These are phyloP conservation scores for Citrus unshiu DNA, from an alignment of 345 rosid species.

Conservation along the genomic window DNA sequence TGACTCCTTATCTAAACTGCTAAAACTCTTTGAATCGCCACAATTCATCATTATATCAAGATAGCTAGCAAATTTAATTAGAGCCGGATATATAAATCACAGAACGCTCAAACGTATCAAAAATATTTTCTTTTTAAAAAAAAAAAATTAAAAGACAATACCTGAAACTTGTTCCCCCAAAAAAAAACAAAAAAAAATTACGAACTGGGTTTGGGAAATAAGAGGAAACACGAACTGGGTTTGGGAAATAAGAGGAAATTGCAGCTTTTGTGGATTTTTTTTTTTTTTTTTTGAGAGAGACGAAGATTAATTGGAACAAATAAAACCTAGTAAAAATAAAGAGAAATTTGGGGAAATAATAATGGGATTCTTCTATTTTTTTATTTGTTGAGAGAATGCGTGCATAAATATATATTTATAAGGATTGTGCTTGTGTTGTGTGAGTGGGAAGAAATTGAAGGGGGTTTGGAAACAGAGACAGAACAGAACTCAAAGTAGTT, in stretches of 20 bases:
- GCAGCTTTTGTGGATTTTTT: neutral
- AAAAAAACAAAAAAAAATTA: neutral
- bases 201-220: neutral
- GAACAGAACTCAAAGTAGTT: too few relatives aligned
- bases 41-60: slow-evolving; percentile 14
- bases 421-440: too few relatives aligned
- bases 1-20: slow-evolving; percentile 20
- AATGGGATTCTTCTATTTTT: neutral
- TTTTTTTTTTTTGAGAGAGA: neutral
- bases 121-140: neutral
- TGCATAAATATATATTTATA: too few relatives aligned
- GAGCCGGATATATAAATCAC: neutral
- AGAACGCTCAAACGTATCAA: neutral
- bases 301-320: neutral
- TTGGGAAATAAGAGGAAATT: neutral
- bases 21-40: slow-evolving; percentile 9
- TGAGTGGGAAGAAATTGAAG: too few relatives aligned
- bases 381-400: too few relatives aligned
- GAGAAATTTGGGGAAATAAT: neutral
- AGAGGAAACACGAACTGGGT: too few relatives aligned
- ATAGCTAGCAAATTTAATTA: neutral
- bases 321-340: neutral
- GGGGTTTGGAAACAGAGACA: too few relatives aligned
- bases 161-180: neutral
- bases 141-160: too few relatives aligned